These are phyloP conservation scores for Teratosphaeriaceae sp. DNA, from an alignment of 2,329 filamentous ascomycete genomes.

Conservation along the genomic window DNA sequence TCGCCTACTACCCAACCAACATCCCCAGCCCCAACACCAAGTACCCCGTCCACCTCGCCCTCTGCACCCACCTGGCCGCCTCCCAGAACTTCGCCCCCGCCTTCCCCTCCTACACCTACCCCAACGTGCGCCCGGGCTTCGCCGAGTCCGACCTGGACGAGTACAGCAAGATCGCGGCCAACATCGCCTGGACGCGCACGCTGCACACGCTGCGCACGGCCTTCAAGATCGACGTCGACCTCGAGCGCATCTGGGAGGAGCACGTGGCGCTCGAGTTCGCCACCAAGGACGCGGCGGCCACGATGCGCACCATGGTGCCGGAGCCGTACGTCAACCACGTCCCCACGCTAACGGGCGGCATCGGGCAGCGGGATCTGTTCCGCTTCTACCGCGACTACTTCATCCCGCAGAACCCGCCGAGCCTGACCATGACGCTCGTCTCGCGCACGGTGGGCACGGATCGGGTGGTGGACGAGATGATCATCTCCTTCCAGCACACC, in stretches of 20 bases:
- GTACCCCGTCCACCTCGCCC: constrained; percentile 32
- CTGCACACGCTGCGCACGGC: constrained; percentile 29
- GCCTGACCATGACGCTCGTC: constrained; percentile 47
- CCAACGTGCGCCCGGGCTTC: constrained; percentile 33
- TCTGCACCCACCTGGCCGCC: constrained; percentile 36
- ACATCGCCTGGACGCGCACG: constrained; percentile 38
- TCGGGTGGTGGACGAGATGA: constrained; percentile 53
- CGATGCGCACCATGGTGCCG: constrained; percentile 25
- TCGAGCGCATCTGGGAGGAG: constrained; percentile 32
- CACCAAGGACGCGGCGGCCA: constrained; percentile 20
- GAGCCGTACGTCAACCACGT: constrained; percentile 30
- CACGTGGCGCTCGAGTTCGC: constrained; percentile 23
- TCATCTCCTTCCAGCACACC: constrained; percentile 50
- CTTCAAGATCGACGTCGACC: constrained; percentile 23
- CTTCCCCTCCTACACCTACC: constrained; percentile 36
- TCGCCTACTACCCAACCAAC: constrained; percentile 37
- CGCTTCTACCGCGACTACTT: constrained; percentile 53
- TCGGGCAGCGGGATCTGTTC: constrained; percentile 36
- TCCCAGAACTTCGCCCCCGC: constrained; percentile 31
- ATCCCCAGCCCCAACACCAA: constrained; percentile 32
- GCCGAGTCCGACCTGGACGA: constrained; percentile 34
- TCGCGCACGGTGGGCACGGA: constrained; percentile 51
- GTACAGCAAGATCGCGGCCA: constrained; percentile 36
- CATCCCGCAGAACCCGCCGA: constrained; percentile 46
- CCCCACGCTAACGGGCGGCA: constrained; percentile 39